These are phyloP conservation scores for Trichoderma sp. DNA, from an alignment of 2,329 filamentous ascomycete species.

Conservation along the genomic window DNA sequence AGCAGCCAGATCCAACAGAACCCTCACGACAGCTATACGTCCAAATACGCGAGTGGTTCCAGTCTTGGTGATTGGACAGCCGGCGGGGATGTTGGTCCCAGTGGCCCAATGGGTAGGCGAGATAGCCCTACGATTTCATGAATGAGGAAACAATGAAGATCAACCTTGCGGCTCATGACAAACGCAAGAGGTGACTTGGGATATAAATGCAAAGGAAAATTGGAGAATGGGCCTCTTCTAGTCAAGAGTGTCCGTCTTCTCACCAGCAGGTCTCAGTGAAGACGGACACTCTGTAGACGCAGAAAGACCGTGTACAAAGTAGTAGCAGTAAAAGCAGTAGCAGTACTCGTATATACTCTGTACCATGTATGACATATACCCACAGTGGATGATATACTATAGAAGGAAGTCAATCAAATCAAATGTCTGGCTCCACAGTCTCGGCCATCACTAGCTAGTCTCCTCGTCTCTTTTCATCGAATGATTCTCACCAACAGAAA, in stretches of 20 bases:
- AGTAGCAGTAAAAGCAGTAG: neutral
- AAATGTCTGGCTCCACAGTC: neutral
- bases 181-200: neutral
- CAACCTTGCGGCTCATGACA: neutral
- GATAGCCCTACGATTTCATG: conserved; percentile 30
- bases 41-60: conserved; percentile 54
- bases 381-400: neutral
- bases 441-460: neutral
- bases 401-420: neutral
- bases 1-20: conserved; percentile 39
- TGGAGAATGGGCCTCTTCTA: neutral
- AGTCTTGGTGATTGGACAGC: conserved; percentile 51
- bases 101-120: conserved; percentile 28
- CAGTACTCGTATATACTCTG: neutral
- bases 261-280: neutral
- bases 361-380: conserved; percentile 10
- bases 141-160: neutral
- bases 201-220: neutral
- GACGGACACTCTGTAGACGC: neutral
- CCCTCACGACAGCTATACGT: conserved; percentile 34
- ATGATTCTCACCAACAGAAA: neutral
- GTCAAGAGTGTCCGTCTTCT: neutral
- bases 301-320: neutral
- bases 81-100: conserved; percentile 52
- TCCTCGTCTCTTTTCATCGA: neutral